Conservation (phyloP, 345 rosid species). For the Hibiscus tridactylites region DNA sequence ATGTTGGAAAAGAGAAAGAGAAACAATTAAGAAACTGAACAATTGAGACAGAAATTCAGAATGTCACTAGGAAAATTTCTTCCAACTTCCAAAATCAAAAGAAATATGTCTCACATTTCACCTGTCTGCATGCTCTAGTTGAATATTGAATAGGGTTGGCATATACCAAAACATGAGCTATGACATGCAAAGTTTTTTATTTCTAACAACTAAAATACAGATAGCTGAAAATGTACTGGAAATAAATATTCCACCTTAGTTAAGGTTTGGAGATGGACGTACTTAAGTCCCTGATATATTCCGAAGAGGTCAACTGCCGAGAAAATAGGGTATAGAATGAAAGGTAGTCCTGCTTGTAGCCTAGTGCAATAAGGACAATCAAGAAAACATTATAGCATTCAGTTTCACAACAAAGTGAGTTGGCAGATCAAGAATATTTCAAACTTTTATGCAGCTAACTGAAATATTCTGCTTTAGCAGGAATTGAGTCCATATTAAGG, state of each 20-base stretch:
- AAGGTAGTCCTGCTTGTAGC: conserved; percentile 62
- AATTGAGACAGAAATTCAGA: background rate
- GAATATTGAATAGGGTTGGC: background rate
- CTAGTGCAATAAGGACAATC: conserved; percentile 26
- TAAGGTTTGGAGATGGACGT: conserved; percentile 76
- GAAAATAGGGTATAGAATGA: conserved; percentile 65
- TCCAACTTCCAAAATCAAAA: background rate
- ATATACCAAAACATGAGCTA: background rate
- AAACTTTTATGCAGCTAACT: background rate
- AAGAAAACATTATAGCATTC: conserved; percentile 10
- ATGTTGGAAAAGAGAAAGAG: conserved; percentile 10
- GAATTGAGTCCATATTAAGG: background rate
- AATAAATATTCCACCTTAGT: conserved; percentile 49
- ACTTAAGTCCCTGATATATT: conserved; percentile 75
- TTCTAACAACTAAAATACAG: background rate
- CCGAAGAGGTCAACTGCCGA: conserved; percentile 67
- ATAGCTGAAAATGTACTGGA: background rate
- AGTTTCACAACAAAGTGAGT: background rate
- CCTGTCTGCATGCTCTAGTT: background rate
- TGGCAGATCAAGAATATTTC: background rate
- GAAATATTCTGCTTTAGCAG: background rate
- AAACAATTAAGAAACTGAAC: background rate
- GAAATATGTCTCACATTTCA: background rate
- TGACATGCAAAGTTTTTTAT: background rate
- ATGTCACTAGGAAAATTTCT: too few relatives aligned